These are phyloP conservation scores for Suillus plorans DNA, from an alignment of 768 basidiomycete species.

Conservation along the genomic window DNA sequence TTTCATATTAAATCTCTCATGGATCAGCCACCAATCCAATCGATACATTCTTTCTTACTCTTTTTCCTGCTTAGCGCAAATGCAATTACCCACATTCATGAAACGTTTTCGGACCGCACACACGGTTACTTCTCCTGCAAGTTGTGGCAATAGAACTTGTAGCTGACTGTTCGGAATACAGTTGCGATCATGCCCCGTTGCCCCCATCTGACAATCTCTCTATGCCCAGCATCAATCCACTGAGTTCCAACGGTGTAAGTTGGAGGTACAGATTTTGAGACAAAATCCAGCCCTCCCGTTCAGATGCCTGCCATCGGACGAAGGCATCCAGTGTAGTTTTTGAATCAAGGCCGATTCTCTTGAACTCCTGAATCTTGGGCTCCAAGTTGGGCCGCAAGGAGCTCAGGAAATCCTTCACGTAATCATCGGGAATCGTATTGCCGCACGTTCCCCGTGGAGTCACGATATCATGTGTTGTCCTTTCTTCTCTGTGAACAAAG, in stretches of 20 bases:
- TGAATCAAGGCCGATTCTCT: conserved; percentile 23
- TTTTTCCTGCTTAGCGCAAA: conserved; percentile 23
- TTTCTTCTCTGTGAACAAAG: neutral
- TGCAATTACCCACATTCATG: conserved; percentile 20
- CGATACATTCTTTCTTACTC: conserved; percentile 10
- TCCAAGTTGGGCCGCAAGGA: conserved; percentile 24
- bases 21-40: conserved; percentile 15
- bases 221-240: conserved; percentile 13
- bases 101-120: conserved; percentile 24
- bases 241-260: conserved; percentile 23
- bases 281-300: conserved; percentile 19
- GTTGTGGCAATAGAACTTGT: conserved; percentile 3
- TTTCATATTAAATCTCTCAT: conserved; percentile 17
- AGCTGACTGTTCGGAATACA: neutral
- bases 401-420: conserved; percentile 17
- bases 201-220: conserved; percentile 6
- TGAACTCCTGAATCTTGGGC: conserved; percentile 18
- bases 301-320: conserved; percentile 20
- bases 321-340: conserved; percentile 20
- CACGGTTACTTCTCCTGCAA: conserved; percentile 10
- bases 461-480: neutral
- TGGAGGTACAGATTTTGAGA: conserved; percentile 11
- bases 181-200: neutral
- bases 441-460: neutral
- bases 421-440: neutral